Percentiles rank a stretch among this genome's conserved stretches.
Conservation (phyloP, 495 filamentous ascomycete species). For the Penicillium steckii region DNA sequence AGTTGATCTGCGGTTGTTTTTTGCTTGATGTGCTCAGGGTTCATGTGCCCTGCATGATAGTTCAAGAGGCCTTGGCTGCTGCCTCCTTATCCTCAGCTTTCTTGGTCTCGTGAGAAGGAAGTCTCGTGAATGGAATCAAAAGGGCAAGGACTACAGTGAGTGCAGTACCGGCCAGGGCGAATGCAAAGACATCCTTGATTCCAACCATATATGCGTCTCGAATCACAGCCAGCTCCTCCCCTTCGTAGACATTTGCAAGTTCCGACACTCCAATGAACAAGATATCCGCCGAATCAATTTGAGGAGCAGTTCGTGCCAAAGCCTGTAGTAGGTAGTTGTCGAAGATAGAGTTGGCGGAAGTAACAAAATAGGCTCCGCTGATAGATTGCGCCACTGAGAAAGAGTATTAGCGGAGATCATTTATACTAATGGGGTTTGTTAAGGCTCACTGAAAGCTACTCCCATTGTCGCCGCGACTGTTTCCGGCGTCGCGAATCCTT, state of each 20-base stretch:
- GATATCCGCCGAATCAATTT: slow-evolving; percentile 35
- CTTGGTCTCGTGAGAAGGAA: slow-evolving; percentile 2
- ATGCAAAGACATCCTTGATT: slow-evolving; percentile 43
- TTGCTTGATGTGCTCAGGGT: too few species aligned
- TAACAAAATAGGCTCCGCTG: slow-evolving; percentile 44
- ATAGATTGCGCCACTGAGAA: slow-evolving; percentile 39
- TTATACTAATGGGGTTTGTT: neutral
- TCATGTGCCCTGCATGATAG: too few species aligned
- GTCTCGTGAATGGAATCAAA: slow-evolving; percentile 4
- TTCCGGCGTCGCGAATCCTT: neutral
- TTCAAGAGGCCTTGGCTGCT: too few species aligned
- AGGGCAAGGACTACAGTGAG: slow-evolving; percentile 7
- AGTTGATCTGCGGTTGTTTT: too few species aligned
- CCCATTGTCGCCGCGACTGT: neutral
- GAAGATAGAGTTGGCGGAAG: slow-evolving; percentile 42
- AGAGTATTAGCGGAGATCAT: neutral
- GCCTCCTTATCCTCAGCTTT: neutral
- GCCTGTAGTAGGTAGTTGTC: slow-evolving; percentile 30
- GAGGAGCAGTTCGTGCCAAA: slow-evolving; percentile 31
- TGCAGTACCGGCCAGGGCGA: slow-evolving; percentile 18
- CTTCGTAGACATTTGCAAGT: slow-evolving; percentile 38
- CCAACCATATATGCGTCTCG: slow-evolving; percentile 56
- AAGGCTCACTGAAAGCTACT: neutral
- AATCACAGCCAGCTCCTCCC: slow-evolving; percentile 39
- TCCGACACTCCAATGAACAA: slow-evolving; percentile 47